These are phyloP conservation scores for Torulaspora pretoriensis DNA, from an alignment of 1,139 yeast species.

Conservation along the genomic window DNA sequence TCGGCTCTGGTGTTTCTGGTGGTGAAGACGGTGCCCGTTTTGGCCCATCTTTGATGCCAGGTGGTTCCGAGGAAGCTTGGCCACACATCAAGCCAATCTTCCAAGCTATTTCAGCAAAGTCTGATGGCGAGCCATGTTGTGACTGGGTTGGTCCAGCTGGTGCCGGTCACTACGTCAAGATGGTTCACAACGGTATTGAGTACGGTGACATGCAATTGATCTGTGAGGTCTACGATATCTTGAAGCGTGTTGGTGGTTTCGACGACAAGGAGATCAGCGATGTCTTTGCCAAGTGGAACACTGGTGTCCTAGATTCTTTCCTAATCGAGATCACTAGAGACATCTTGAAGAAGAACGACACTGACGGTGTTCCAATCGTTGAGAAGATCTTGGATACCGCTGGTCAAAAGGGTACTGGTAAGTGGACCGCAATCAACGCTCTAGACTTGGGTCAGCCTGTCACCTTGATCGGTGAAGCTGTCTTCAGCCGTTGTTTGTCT, in stretches of 20 bases:
- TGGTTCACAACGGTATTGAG: conserved; percentile 99
- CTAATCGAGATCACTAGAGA: conserved; percentile 95
- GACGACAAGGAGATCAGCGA: conserved; percentile 89
- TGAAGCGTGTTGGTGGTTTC: conserved; percentile 93
- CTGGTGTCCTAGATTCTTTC: conserved; percentile 96
- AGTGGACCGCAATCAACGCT: conserved; percentile 99
- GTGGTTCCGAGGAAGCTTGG: conserved; percentile 98
- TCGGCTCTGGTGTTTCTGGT: conserved; percentile 99
- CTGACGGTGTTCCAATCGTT: conserved; percentile 86
- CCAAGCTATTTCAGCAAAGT: conserved; percentile 93
- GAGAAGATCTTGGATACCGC: conserved; percentile 96
- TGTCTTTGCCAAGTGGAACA: conserved; percentile 91
- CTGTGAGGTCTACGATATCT: conserved; percentile 93
- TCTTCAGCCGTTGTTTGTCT: conserved; percentile 92
- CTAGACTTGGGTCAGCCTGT: conserved; percentile 98
- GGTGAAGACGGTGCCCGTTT: conserved; percentile 99
- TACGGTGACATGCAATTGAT: conserved; percentile 99
- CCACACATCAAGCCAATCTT: conserved; percentile 94
- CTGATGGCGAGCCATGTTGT: conserved; percentile 99
- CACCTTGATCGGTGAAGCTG: conserved; percentile 98
- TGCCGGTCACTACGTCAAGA: conserved; percentile 97
- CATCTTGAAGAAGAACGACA: conserved; percentile 80
- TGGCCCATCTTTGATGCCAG: conserved; percentile 99
- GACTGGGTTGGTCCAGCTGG: conserved; percentile 99
- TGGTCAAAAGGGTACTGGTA: conserved; percentile 99